These are phyloP conservation scores for Tolypocladium ovalisporum DNA, from an alignment of 2,329 filamentous ascomycete genomes.

Conservation along the genomic window DNA sequence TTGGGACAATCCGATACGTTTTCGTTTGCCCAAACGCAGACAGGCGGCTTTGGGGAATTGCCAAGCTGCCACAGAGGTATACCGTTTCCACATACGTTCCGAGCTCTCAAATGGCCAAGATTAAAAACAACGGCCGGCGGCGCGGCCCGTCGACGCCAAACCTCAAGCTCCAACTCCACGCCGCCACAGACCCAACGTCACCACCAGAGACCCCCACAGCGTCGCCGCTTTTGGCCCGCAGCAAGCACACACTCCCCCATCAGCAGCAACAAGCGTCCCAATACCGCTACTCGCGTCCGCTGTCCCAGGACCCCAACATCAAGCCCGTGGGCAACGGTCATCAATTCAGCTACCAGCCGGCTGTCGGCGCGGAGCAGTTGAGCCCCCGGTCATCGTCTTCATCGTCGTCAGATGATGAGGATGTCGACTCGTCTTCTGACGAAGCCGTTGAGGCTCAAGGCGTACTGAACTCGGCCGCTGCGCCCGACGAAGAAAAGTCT, in stretches of 20 bases:
- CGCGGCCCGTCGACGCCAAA: constrained; percentile 31
- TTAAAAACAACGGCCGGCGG: constrained; percentile 10
- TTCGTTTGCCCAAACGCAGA: neutral
- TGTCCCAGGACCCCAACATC: constrained; percentile 27
- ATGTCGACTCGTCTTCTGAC: constrained; percentile 7
- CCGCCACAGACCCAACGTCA: constrained; percentile 28
- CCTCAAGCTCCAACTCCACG: constrained; percentile 22
- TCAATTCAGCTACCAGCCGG: constrained; percentile 29
- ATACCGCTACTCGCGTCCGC: constrained; percentile 17
- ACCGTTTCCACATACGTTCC: constrained; percentile 2
- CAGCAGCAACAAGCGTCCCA: constrained; percentile 20
- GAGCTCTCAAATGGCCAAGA: constrained; percentile 3
- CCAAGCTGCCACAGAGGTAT: neutral
- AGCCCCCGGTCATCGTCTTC: constrained; percentile 24
- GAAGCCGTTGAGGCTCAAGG: neutral
- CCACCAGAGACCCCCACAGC: constrained; percentile 36
- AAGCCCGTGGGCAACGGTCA: constrained; percentile 29
- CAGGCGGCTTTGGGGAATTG: neutral
- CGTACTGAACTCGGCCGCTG: neutral
- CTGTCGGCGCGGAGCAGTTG: constrained; percentile 21
- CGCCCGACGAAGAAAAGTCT: neutral
- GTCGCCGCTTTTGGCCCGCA: constrained; percentile 22
- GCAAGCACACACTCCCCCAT: constrained; percentile 8
- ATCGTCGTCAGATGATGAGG: constrained; percentile 15
- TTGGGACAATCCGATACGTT: neutral